Percentiles rank a stretch among this genome's conserved stretches.
Evolutionary conservation across 768 basidiomycete genomes (phyloP).

Genomic region (Artomyces pyxidatus): DNA sequence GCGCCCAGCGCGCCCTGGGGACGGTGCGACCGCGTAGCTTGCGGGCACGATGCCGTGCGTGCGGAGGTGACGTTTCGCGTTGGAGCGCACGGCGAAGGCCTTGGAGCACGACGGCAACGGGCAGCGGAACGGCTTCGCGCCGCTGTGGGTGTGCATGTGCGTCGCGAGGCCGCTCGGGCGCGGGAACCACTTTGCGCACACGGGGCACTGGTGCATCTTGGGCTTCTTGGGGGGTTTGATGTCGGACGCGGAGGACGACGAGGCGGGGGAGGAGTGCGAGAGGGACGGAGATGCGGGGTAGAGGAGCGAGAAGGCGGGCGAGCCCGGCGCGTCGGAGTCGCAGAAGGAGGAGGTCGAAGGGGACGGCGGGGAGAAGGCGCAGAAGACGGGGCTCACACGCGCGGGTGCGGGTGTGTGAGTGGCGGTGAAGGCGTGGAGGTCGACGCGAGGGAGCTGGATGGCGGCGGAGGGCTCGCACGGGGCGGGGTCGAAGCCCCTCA

Average conservation of each 20-base stretch:
- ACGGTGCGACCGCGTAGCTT: conserved; percentile 28
- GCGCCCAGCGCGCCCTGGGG: background rate
- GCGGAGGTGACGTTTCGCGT: conserved; percentile 71
- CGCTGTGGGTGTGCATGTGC: conserved; percentile 47
- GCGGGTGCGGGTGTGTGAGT: too few species aligned
- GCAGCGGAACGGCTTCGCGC: conserved; percentile 44
- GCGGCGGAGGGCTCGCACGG: too few species aligned
- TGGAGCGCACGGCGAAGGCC: conserved; percentile 71
- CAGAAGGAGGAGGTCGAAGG: too few species aligned
- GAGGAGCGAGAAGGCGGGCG: too few species aligned
- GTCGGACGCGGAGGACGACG: background rate
- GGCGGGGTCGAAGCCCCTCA: too few species aligned
- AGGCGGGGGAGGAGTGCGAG: background rate
- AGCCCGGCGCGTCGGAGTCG: too few species aligned
- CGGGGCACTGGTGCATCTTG: conserved; percentile 41
- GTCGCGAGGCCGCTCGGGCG: conserved; percentile 44
- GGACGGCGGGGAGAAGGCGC: too few species aligned
- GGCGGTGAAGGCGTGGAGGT: too few species aligned
- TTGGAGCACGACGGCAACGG: conserved; percentile 53
- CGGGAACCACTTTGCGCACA: conserved; percentile 39
- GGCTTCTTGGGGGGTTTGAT: conserved; percentile 27
- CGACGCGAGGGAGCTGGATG: too few species aligned
- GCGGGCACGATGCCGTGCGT: conserved; percentile 60
- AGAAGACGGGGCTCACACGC: too few species aligned
- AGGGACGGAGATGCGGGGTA: too few species aligned